These are phyloP conservation scores for Taphrina pruni DNA, from an alignment of 1,139 yeast genomes.

Conservation along the genomic window DNA sequence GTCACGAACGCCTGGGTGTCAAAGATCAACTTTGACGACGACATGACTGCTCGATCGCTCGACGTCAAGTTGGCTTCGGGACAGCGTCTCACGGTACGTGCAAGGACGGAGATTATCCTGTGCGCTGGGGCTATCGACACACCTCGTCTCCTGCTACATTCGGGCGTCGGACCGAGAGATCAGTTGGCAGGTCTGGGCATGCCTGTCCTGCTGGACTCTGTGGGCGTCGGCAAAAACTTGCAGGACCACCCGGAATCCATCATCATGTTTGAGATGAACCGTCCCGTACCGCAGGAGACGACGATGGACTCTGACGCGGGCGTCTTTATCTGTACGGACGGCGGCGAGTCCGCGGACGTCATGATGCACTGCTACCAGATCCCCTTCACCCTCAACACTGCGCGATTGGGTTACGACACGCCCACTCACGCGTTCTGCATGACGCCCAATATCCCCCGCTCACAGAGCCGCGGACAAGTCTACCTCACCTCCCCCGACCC, in stretches of 20 bases:
- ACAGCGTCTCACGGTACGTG: constrained; percentile 46
- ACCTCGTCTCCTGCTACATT: constrained; percentile 50
- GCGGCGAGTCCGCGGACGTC: constrained; percentile 31
- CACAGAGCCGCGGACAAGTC: constrained; percentile 22
- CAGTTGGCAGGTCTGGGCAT: constrained; percentile 48
- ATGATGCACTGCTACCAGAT: constrained; percentile 40
- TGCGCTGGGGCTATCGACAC: constrained; percentile 50
- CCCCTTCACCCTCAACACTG: constrained; percentile 31
- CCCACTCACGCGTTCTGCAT: constrained; percentile 30
- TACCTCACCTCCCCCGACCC: constrained; percentile 33
- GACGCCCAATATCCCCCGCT: constrained; percentile 32
- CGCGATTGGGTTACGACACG: constrained; percentile 32
- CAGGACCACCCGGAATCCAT: constrained; percentile 49
- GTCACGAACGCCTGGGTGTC: constrained; percentile 38
- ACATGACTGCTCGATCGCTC: constrained; percentile 20
- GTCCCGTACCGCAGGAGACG: constrained; percentile 30
- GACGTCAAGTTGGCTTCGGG: constrained; percentile 47
- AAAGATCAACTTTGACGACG: constrained; percentile 16
- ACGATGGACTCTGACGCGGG: constrained; percentile 38
- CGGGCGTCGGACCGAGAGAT: constrained; percentile 49
- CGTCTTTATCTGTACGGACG: constrained; percentile 30
- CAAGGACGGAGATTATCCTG: constrained; percentile 49
- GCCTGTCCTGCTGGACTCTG: constrained; percentile 48
- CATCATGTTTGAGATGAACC: constrained; percentile 35
- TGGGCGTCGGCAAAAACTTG: constrained; percentile 49